Conservation (phyloP, 2,329 filamentous ascomycete species). For the Aureobasidium leucospermi region DNA sequence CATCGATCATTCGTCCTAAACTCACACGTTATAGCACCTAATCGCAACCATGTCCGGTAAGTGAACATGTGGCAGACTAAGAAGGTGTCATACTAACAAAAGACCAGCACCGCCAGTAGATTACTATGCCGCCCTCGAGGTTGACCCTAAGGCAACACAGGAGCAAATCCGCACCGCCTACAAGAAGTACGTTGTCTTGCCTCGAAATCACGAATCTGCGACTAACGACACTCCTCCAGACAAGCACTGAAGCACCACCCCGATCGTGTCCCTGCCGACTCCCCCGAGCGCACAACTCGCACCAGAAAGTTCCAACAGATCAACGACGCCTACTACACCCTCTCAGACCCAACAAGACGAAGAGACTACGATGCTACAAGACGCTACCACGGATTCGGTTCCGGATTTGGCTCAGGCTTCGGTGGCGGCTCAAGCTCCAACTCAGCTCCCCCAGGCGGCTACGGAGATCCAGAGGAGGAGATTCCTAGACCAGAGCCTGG, state of each 20-base stretch:
- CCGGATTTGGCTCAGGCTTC: constrained; percentile 19
- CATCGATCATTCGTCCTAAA: background rate
- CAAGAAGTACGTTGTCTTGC: constrained; percentile 54
- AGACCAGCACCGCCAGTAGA: constrained; percentile 28
- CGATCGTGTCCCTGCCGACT: constrained; percentile 77
- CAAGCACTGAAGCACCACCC: constrained; percentile 89
- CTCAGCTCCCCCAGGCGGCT: constrained; percentile 33
- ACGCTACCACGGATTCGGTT: constrained; percentile 46
- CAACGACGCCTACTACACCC: constrained; percentile 87
- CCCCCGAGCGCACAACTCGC: constrained; percentile 70
- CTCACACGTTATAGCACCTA: background rate
- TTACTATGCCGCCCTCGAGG: constrained; percentile 30
- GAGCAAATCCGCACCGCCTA: constrained; percentile 90
- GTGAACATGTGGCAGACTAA: background rate
- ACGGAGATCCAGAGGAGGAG: constrained; percentile 42
- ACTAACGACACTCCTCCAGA: constrained; percentile 48
- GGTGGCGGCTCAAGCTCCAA: constrained; percentile 26
- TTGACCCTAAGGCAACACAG: constrained; percentile 59
- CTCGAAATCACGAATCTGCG: constrained; percentile 49
- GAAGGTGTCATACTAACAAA: background rate
- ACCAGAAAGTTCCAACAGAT: constrained; percentile 87
- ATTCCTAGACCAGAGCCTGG: constrained; percentile 30
- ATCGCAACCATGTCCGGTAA: constrained; percentile 17
- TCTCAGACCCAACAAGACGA: constrained; percentile 70
- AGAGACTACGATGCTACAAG: constrained; percentile 78